These are phyloP conservation scores for Tylopilus rubrobrunneus DNA, from an alignment of 768 basidiomycete species.

Conservation along the genomic window DNA sequence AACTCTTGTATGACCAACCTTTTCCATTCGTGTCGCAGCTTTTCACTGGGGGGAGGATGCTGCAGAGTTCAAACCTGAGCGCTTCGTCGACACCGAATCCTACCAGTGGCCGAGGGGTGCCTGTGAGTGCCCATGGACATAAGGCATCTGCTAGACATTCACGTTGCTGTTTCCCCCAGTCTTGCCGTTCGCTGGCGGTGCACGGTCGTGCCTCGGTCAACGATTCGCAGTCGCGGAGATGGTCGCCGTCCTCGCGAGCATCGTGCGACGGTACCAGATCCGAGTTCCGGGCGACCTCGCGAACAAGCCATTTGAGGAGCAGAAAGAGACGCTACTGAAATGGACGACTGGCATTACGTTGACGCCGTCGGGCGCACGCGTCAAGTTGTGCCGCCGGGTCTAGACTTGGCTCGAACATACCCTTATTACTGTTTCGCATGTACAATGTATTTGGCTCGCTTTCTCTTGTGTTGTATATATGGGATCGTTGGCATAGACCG, in stretches of 20 bases:
- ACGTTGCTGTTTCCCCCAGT: constrained; percentile 21
- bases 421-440: neutral
- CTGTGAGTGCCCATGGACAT: neutral
- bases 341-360: constrained; percentile 38
- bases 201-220: constrained; percentile 47
- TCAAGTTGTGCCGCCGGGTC: constrained; percentile 21
- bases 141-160: neutral
- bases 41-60: constrained; percentile 48
- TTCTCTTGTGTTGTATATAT: neutral
- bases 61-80: constrained; percentile 43
- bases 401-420: neutral
- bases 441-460: neutral
- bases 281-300: constrained; percentile 36
- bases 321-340: constrained; percentile 30
- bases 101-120: constrained; percentile 47
- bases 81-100: constrained; percentile 46
- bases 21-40: constrained; percentile 26
- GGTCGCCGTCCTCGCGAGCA: constrained; percentile 39
- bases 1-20: neutral
- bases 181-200: constrained; percentile 43
- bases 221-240: constrained; percentile 44
- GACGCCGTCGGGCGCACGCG: constrained; percentile 30
- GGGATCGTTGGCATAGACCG: neutral
- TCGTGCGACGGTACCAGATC: constrained; percentile 41
- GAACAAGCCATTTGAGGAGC: constrained; percentile 27